Conservation (phyloP, 345 rosid species). For the Jatropha curcas region DNA sequence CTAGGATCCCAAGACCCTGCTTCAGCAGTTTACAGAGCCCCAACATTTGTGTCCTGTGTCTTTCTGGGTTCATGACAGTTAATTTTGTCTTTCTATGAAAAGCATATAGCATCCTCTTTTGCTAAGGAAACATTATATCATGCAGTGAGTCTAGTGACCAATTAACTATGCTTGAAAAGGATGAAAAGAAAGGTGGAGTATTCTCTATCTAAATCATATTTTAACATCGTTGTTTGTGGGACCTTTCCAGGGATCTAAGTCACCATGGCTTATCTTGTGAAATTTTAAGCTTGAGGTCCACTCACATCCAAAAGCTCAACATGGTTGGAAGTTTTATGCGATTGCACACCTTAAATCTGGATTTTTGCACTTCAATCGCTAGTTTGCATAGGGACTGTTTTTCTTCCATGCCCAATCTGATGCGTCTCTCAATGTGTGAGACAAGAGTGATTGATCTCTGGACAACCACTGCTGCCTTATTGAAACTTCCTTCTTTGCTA, state of each 20-base stretch:
- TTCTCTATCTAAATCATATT: not conserved
- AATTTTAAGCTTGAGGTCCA: constrained; percentile 37
- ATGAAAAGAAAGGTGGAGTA: not conserved
- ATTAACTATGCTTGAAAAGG: constrained; percentile 8
- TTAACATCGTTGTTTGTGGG: constrained; percentile 7
- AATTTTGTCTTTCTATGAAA: not conserved
- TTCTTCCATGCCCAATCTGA: constrained; percentile 56
- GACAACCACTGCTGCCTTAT: constrained; percentile 46
- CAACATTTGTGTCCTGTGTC: not conserved
- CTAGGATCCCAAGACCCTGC: too few relatives aligned
- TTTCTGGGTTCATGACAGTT: not conserved
- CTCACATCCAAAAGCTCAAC: constrained; percentile 36
- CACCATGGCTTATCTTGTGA: constrained; percentile 40
- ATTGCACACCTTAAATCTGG: constrained; percentile 47
- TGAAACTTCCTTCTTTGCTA: constrained; percentile 45
- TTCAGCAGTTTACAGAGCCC: not conserved
- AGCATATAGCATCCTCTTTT: not conserved
- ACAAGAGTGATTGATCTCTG: constrained; percentile 56
- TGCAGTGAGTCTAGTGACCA: not conserved
- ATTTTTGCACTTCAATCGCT: constrained; percentile 49
- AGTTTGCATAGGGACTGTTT: constrained; percentile 54
- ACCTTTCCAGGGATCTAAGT: constrained; percentile 39
- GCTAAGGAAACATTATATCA: not conserved
- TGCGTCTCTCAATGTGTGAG: constrained; percentile 54
- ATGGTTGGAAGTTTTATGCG: constrained; percentile 46